These are phyloP conservation scores for Trichosporon sp. DNA, from an alignment of 1,284 basidiomycete species.

Conservation along the genomic window DNA sequence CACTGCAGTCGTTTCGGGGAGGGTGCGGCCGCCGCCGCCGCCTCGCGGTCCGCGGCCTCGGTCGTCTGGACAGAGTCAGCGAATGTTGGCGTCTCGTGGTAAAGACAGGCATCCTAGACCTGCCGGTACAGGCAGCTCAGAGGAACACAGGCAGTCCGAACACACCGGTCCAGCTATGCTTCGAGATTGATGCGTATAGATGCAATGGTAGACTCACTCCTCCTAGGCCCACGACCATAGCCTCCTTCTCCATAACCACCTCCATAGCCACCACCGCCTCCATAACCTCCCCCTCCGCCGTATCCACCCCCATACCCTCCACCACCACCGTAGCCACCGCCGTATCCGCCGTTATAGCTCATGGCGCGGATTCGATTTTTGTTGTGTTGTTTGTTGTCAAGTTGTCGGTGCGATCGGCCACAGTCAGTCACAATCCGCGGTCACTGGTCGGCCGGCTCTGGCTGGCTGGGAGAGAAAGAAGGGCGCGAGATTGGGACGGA, in stretches of 20 bases:
- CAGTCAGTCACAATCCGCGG: no score
- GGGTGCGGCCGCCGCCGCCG: constrained; percentile 20
- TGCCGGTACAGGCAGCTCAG: no score
- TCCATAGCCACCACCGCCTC: constrained; percentile 21
- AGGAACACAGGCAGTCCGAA: no score
- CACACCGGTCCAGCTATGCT: background rate
- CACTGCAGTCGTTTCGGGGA: constrained; percentile 63
- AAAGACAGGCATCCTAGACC: no score
- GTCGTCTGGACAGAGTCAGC: constrained; percentile 18
- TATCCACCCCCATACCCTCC: constrained; percentile 7
- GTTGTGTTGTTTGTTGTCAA: background rate
- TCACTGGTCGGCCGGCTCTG: no score
- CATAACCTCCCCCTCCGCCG: constrained; percentile 17
- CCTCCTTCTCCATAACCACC: constrained; percentile 13
- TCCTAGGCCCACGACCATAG: constrained; percentile 20
- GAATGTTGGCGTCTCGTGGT: no score
- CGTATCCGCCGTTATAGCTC: constrained; percentile 32
- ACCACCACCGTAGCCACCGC: constrained; percentile 16
- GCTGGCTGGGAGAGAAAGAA: background rate
- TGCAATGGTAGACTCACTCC: constrained; percentile 12
- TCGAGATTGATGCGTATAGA: background rate
- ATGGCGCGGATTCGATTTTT: constrained; percentile 13
- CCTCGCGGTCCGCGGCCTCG: constrained; percentile 24
- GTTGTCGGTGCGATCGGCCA: background rate
- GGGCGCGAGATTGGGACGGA: background rate